Evolutionary conservation across 2,329 filamentous ascomycete genomes (phyloP).

Genomic region (Akanthomyces uredinophilus): DNA sequence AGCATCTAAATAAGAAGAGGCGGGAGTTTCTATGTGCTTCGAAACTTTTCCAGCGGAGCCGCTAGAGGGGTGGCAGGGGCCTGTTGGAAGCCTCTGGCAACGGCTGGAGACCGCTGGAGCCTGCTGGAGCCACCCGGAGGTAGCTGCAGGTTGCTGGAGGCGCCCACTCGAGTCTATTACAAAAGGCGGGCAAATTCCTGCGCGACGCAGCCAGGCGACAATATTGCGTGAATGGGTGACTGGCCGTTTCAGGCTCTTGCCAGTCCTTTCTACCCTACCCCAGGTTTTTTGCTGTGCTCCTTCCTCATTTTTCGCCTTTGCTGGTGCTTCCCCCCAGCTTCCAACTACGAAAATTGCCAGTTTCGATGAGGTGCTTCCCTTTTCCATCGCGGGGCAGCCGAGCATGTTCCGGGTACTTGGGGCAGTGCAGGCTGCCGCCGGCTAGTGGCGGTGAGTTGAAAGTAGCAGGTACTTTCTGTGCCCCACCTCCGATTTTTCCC

Average conservation of each 20-base stretch:
- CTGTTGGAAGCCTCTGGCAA: constrained; percentile 31
- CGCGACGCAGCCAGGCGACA: not conserved
- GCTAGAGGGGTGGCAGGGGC: constrained; percentile 31
- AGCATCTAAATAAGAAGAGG: constrained; percentile 35
- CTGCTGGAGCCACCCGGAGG: constrained; percentile 12
- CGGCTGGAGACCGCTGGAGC: constrained; percentile 21
- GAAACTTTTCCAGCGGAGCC: constrained; percentile 38
- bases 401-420: constrained; percentile 20
- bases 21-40: constrained; percentile 39
- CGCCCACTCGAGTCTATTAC: not conserved
- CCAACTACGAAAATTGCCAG: not conserved
- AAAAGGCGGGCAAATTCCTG: constrained; percentile 6
- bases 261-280: not conserved
- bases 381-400: constrained; percentile 14
- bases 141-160: constrained; percentile 1
- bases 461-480: constrained; percentile 14
- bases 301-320: not conserved
- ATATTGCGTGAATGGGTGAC: not conserved
- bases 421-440: not conserved
- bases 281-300: not conserved
- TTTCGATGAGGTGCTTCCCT: constrained; percentile 9
- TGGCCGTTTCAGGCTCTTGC: not conserved
- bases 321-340: not conserved
- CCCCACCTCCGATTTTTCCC: constrained; percentile 16
- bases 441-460: not conserved